Base-by-base conservation (phyloP, 441 rosid genomes). In the Jatropha multifida region DNA sequence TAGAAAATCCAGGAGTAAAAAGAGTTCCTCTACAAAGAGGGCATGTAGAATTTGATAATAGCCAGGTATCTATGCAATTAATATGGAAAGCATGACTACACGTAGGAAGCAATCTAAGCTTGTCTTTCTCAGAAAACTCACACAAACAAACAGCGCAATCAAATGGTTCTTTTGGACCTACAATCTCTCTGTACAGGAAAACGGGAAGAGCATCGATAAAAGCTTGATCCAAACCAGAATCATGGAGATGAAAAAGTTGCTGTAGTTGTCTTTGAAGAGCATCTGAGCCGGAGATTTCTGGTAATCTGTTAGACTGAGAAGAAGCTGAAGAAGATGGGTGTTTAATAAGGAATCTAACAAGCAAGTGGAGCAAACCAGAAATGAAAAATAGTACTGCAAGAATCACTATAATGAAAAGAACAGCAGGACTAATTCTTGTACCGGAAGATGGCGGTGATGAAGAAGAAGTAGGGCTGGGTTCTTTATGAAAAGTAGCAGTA, bases 1-100 rank as follows among this genome's bases (percentile, higher is more conserved):
- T 80, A 3, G 70, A 48, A 72, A 81, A 46, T 68, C 61, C 78
- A 73, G 92, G 73, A 37, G 62, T 44, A 85, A 80, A 71, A 74
- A 92, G 87, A 69, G 86, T 76, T 20, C 82, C 88, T 77, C 95
- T 85, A 74, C 94, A 92, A 18, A 92, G 93, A 59, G 94, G 97
- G 64, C 97, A 92, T 5, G 92, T 79, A 44, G 97, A 92, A 80
- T 90, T 89, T 32, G 97, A 88, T 40, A 92, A 86, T 15, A 92
- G 88, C 97, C 97, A 92, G 4, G 88, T 88, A 76, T 92, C 94
- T 17, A 92, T 90, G 64, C 94, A 92, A 73, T 76, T 78, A 11
- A 90, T 81, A 71, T 90, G 97, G 69, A 92, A 92, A 44, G 97
- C 97, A 71, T 92, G 97, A 74, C 92, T 82, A 48, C 94, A 92